Evolutionary conservation across 2,329 filamentous ascomycete species (phyloP), one percentile per base, ranked within the genome.

Genomic region (Fusarium sp.): DNA sequence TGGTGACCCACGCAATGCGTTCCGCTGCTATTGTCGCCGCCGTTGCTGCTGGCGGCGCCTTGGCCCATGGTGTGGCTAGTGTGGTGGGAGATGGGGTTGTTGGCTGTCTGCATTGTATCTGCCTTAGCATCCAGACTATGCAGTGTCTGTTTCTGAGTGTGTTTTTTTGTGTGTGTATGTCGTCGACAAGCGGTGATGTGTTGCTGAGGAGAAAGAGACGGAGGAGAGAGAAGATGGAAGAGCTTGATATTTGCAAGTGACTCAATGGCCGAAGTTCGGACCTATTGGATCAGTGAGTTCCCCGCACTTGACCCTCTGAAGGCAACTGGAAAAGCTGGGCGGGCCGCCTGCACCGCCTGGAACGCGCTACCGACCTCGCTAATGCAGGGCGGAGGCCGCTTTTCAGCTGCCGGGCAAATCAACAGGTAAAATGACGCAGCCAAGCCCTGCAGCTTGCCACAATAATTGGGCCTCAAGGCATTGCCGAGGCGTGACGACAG

Each of bases 31-130:
- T 74, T 68, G 62, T 66, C 63, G 70, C 75, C 75, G 63, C 65
- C 35, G 75, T 73, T 75, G 75, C 74, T 76, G 75, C 75, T 78
- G 69, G 66, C 70, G 50, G 75, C 75, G 64, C 75, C 75, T 60
- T 77, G 63, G 63, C 75, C 76, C 76, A 78, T 78, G 68, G 76
- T 78, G 70, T 78, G 75, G 76, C 76, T 78, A 66, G 76, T 78
- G 67, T 78, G 76, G 68, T 78, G 76, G 33, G 74, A 70, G 70
- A 78, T 77, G 52, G 76, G 76, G 70, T 76, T 77, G 69, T 73
- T 73, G 66, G 74, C 68, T 27, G 75, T 63, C 60, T 64, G 67
- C 75, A 77, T 77, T 58, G 66, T 75, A 40, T 66, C 65, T 70
- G 65, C 59, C 63, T 52, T 65, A 72, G 71, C 69, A 74, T 74